phyloP scores from a whole-genome alignment of 169 alveolate genomes.

The Eimeria nieschulzi region DNA sequence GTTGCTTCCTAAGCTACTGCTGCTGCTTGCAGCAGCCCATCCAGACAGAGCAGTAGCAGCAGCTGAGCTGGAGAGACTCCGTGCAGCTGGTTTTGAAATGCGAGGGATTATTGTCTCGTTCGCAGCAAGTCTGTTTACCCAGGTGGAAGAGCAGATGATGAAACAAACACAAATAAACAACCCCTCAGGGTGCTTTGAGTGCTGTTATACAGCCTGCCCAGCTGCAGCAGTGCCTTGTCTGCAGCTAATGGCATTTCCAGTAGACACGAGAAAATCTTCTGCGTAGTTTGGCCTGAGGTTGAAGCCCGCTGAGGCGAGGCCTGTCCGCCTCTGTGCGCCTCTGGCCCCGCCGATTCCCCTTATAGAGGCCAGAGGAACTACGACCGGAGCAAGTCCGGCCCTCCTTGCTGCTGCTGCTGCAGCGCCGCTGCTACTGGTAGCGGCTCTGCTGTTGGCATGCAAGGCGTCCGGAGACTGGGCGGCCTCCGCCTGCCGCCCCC shows the following conservation, averaged over 20 bases:
- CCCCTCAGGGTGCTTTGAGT: no score
- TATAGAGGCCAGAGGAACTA: constrained; percentile 31
- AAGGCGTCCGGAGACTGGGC: neutral
- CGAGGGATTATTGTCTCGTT: no score
- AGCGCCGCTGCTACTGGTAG: neutral
- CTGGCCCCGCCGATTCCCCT: constrained; percentile 5
- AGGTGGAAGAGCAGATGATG: no score
- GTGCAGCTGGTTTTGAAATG: no score
- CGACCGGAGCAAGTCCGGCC: neutral
- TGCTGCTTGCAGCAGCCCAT: no score
- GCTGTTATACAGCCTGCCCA: no score
- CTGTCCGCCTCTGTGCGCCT: neutral
- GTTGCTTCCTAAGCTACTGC: no score
- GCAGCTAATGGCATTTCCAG: neutral
- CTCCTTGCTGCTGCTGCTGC: constrained; percentile 48
- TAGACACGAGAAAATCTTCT: neutral
- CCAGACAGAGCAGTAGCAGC: no score
- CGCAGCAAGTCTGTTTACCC: no score
- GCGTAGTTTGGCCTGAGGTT: constrained; percentile 25
- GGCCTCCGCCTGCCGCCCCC: neutral
- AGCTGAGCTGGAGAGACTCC: no score
- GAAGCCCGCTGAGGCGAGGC: neutral
- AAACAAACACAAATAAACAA: no score
- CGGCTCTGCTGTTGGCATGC: constrained; percentile 1
- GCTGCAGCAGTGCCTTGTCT: neutral